phyloP scores from a whole-genome alignment of 352 stramenopile species.

The Phytopythium litorale region DNA sequence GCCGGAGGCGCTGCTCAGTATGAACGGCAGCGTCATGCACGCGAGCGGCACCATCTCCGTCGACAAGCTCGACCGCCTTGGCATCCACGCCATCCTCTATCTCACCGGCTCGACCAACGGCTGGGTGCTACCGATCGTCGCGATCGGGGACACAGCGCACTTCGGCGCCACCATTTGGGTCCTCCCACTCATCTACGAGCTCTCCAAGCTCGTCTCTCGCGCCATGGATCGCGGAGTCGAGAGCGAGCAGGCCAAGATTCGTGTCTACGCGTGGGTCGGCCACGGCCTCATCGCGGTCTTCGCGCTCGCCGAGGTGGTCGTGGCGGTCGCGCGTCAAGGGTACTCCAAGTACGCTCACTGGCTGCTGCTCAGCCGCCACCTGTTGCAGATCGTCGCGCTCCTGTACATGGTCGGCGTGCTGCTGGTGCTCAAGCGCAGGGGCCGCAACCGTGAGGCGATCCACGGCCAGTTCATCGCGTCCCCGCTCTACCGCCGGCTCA shows the following conservation, averaged over 20 bases:
- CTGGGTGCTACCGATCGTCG: constrained; percentile 25
- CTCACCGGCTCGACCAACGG: constrained; percentile 12
- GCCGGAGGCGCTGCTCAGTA: neutral
- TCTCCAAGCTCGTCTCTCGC: constrained; percentile 26
- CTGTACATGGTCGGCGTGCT: constrained; percentile 29
- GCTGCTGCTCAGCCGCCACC: constrained; percentile 19
- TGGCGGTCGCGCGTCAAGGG: constrained; percentile 16
- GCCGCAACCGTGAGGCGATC: constrained; percentile 36
- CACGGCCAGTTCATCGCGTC: constrained; percentile 39
- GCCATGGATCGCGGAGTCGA: constrained; percentile 36
- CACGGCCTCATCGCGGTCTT: constrained; percentile 20
- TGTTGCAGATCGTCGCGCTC: constrained; percentile 24
- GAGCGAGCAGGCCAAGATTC: constrained; percentile 28
- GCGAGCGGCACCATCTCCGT: neutral
- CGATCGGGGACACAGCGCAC: constrained; percentile 22
- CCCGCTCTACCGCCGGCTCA: constrained; percentile 39
- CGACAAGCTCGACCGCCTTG: constrained; percentile 25
- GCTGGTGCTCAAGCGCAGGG: constrained; percentile 27
- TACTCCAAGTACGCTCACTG: constrained; percentile 29
- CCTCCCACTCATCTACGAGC: constrained; percentile 34
- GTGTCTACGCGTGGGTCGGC: constrained; percentile 20
- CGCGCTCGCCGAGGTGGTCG: constrained; percentile 12
- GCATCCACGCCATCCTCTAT: constrained; percentile 22
- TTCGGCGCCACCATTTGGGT: constrained; percentile 34
- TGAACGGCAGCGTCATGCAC: neutral